phyloP scores from a whole-genome alignment of 345 rosid species.

The Eucalyptus tenuipes region DNA sequence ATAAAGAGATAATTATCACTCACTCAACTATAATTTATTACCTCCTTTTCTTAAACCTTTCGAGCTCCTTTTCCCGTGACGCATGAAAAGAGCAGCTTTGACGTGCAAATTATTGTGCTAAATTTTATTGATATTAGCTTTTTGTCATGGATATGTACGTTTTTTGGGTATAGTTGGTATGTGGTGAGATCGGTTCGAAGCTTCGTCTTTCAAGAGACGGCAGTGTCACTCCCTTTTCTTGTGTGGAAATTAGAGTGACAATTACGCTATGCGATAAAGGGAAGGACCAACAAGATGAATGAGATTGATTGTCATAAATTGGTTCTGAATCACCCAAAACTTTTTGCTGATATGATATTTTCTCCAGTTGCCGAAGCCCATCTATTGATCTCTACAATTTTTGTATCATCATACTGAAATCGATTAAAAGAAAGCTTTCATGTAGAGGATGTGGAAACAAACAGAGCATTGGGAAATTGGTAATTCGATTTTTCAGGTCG shows the following conservation, averaged over 20 bases:
- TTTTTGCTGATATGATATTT: background rate
- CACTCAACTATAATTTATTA: too few species aligned
- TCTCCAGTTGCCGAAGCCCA: background rate
- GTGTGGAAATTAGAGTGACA: too few species aligned
- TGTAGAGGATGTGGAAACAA: background rate
- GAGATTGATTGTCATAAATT: background rate
- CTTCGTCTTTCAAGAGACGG: too few species aligned
- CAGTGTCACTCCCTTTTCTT: background rate
- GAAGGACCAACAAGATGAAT: background rate
- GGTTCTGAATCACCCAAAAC: background rate
- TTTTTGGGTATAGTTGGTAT: too few species aligned
- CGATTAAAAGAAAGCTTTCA: background rate
- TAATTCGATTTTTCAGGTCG: background rate
- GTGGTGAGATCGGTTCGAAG: accelerated
- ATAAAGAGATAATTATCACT: too few species aligned
- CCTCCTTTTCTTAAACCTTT: too few species aligned
- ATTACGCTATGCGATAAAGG: background rate
- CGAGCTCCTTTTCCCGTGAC: too few species aligned
- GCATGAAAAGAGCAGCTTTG: too few species aligned
- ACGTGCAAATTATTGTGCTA: too few species aligned
- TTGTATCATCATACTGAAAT: background rate
- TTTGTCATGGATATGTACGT: accelerated
- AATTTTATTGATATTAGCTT: too few species aligned
- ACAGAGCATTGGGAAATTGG: background rate
- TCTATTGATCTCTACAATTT: background rate